phyloP scores from a whole-genome alignment of 2,329 filamentous ascomycete species.

The Periglandula ipomoeae region DNA sequence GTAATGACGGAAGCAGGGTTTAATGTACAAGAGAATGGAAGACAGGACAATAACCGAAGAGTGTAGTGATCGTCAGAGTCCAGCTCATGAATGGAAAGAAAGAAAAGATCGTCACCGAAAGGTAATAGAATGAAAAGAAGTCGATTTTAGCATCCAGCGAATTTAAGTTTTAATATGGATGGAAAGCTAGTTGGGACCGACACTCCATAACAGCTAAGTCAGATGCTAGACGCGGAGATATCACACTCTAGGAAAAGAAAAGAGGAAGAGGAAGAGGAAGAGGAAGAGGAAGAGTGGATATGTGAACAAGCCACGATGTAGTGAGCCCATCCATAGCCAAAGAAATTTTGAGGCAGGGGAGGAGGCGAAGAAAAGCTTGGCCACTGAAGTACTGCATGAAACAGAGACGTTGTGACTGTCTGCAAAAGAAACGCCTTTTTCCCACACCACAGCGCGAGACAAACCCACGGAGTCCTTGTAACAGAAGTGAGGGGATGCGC shows the following conservation, averaged over 20 bases:
- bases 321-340: neutral
- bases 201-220: neutral
- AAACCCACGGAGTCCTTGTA: neutral
- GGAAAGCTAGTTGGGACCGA: neutral
- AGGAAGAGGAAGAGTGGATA: too few relatives aligned
- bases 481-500: neutral
- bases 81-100: neutral
- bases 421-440: conserved; percentile 2
- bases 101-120: neutral
- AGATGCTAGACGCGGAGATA: neutral
- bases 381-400: neutral
- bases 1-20: neutral
- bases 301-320: too few relatives aligned
- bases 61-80: neutral
- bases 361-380: neutral
- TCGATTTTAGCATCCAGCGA: neutral
- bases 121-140: neutral
- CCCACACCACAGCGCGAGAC: neutral
- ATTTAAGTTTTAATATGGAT: neutral
- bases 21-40: neutral
- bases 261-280: neutral
- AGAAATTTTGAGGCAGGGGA: neutral
- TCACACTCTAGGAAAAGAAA: neutral
- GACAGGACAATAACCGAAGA: neutral
- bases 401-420: conserved; percentile 1